phyloP scores from a whole-genome alignment of 352 stramenopile species.

The Discostella stelligera region DNA sequence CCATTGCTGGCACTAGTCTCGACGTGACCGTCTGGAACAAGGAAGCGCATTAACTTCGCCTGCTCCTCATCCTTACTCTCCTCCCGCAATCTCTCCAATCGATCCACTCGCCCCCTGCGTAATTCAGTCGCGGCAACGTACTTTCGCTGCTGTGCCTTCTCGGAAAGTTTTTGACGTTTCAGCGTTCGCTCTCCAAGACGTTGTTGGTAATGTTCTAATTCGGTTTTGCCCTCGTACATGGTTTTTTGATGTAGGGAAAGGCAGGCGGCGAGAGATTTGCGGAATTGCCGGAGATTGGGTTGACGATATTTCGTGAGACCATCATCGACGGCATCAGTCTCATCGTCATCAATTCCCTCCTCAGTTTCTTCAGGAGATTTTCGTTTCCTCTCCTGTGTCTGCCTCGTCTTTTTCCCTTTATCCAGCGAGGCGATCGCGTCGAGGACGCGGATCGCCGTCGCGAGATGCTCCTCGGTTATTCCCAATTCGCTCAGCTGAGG shows the following conservation, averaged over 20 bases:
- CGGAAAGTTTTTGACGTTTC: slow-evolving; percentile 77
- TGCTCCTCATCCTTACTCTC: slow-evolving; percentile 85
- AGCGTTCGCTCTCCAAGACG: slow-evolving; percentile 53
- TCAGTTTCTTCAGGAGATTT: slow-evolving; percentile 15
- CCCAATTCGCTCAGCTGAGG: slow-evolving; percentile 43
- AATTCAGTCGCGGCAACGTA: slow-evolving; percentile 91
- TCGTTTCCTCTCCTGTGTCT: slow-evolving; percentile 25
- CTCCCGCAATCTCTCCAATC: slow-evolving; percentile 87
- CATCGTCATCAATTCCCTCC: slow-evolving; percentile 9
- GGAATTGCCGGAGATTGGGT: slow-evolving; percentile 63
- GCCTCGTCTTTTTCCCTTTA: slow-evolving; percentile 53
- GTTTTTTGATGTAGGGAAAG: slow-evolving; percentile 66
- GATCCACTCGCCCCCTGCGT: slow-evolving; percentile 88
- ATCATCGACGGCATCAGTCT: neutral
- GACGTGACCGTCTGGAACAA: slow-evolving; percentile 90
- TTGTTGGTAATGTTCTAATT: slow-evolving; percentile 60
- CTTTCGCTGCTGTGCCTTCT: slow-evolving; percentile 83
- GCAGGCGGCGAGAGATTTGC: slow-evolving; percentile 69
- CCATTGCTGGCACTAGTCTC: slow-evolving; percentile 36
- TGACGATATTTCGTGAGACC: slow-evolving; percentile 55
- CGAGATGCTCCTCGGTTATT: slow-evolving; percentile 63
- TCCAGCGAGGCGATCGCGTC: slow-evolving; percentile 57
- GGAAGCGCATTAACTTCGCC: slow-evolving; percentile 75
- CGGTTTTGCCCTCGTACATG: slow-evolving; percentile 71
- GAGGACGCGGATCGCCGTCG: slow-evolving; percentile 65